Base-by-base conservation (phyloP, 495 filamentous ascomycete genomes). In the Hypoxylon subgilvum region DNA sequence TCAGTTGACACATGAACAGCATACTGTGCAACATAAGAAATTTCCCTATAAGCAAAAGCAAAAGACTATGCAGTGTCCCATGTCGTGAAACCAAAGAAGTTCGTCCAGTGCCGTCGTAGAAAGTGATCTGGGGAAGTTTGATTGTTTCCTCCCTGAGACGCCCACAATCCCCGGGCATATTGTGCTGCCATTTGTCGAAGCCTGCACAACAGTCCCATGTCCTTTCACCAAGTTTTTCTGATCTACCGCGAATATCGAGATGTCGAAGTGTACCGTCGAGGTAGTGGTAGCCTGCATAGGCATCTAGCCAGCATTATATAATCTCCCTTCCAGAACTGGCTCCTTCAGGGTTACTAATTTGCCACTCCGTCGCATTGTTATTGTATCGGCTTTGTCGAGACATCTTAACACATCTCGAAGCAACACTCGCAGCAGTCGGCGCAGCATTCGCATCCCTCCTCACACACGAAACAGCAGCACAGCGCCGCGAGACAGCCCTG, bases 381-480 rank as follows among this genome's bases (percentile, higher is more conserved):
- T 64, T 48, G 45, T 48, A 49, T 57, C 36, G 47, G 42, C 17
- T 48, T 30, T 4, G 16, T n/a, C n/a, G 14, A 34, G 13, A 8
- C 17, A n/a, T 22, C 47, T 75, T 58, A 75, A 49, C 64, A 82
- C 57, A 80, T 83, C 57, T 83, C 79, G 59, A 80, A 76, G 54
- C 76, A 84, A 72, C 86, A 88, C 63, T 88, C 84, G 67, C 79
- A 78, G 69, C 85, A 88, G 1, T 87, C 87, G 34, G 84, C 82
- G 66, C 88, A 91, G 73, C 87, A 90, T 61, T 90, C 88, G 68
- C 88, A 91, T 38, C 86, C 82, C 73, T 91, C 85, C 66, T 90
- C 88, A 61, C 86, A 88, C 17, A 91, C 81, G 72, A 86, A 91
- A 65, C 88, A 91, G 66, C 88, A 92, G 78, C 87, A 90, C 36